Evolutionary conservation across 1,284 basidiomycete genomes (phyloP), one percentile per base, ranked within the genome.

Genomic region (Apiotrichum brassicae): DNA sequence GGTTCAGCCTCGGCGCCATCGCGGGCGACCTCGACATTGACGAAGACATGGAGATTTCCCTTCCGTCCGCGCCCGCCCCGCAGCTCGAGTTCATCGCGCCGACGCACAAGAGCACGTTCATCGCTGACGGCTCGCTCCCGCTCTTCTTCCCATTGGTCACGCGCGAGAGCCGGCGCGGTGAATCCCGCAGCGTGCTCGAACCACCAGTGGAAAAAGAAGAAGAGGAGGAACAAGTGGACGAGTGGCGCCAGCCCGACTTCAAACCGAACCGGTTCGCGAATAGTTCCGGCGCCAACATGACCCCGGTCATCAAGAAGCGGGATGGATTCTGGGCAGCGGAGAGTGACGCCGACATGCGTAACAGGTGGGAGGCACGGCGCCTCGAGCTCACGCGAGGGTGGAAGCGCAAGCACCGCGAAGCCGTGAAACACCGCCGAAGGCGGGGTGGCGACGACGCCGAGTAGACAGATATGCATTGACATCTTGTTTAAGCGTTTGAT

Each of bases 381-480:
- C 76, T 77, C 1, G 82, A 83, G 48, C 71, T 90, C 65, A 91
- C 88, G 42, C 76, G 74, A 50, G 85, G 82, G 48, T 92, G 86
- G 85, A 91, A 89, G 74, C 80, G 81, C 60, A 73, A 84, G 33
- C 81, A 81, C 69, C 79, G 84, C 49, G 87, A 91, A 66, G 87
- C 86, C n/a, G 79, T 78, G 48, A 85, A 85, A 64, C 75, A 82
- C 34, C 79, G 78, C 60, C 77, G 79, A 56, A 74, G 85, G 44
- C 76, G 79, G 59, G 77, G 78, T 42, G 79, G 78, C 22, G 80
- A 73, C 49, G 70, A 53, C 25, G 44, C 26, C 25, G 35, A 46
- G 34, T 46, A 37, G 26, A 24, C 13, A 43, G 19, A 20, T n/a
- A n/a, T n/a, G n/a, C n/a, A n/a, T n/a, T n/a, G n/a, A n/a, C n/a